phyloP scores from a whole-genome alignment of 2,329 filamentous ascomycete species.

The Exserohilum turcica region DNA sequence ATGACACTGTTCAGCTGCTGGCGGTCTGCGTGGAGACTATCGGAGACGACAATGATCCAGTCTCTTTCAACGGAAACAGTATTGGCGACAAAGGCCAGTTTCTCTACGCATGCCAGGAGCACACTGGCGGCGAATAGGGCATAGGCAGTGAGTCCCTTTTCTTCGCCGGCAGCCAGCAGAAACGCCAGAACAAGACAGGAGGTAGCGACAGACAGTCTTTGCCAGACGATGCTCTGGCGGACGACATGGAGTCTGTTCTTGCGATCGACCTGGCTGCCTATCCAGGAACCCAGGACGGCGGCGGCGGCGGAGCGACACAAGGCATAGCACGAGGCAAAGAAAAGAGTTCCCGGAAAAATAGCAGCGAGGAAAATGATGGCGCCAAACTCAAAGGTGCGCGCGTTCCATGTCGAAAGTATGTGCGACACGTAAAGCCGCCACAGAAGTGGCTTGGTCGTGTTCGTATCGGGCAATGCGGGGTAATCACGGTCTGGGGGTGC shows the following conservation, averaged over 20 bases:
- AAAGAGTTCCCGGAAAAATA: conserved; percentile 60
- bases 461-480: conserved; percentile 6
- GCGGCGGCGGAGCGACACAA: conserved; percentile 64
- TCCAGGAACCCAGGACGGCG: conserved; percentile 61
- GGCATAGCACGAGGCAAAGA: conserved; percentile 72
- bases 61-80: conserved; percentile 72
- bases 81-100: conserved; percentile 68
- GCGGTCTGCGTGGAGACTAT: conserved; percentile 35
- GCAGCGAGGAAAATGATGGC: conserved; percentile 56
- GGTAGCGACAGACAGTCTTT: conserved; percentile 39
- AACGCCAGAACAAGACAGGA: conserved; percentile 39
- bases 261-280: conserved; percentile 66
- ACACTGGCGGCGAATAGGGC: conserved; percentile 45
- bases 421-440: conserved; percentile 53
- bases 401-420: conserved; percentile 57
- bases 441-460: conserved; percentile 23
- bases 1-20: conserved; percentile 62
- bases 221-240: conserved; percentile 49
- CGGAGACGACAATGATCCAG: conserved; percentile 65
- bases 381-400: conserved; percentile 56
- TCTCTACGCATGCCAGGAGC: conserved; percentile 70
- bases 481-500: conserved; percentile 1
- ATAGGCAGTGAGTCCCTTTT: conserved; percentile 31
- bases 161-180: conserved; percentile 18
- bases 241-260: conserved; percentile 50